Conservation (phyloP, 2,329 filamentous ascomycete species). For the Didymella pinodella region DNA sequence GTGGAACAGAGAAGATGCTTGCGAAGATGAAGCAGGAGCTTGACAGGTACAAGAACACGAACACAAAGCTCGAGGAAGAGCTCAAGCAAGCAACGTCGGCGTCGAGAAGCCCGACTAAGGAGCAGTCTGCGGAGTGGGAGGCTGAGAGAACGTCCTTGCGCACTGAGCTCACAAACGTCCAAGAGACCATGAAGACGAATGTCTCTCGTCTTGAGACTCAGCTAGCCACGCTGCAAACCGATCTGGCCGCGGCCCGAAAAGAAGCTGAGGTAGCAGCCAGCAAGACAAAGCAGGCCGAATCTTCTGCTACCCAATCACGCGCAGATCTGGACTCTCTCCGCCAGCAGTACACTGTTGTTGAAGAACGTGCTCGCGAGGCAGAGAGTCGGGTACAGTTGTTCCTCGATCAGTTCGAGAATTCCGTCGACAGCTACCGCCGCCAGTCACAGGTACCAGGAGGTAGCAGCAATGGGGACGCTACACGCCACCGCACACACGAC, state of each 20-base stretch:
- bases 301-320: slow-evolving; percentile 63
- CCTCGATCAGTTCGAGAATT: slow-evolving; percentile 91
- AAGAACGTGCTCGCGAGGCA: slow-evolving; percentile 85
- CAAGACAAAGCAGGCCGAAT: slow-evolving; percentile 60
- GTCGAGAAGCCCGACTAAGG: slow-evolving; percentile 50
- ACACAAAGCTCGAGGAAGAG: slow-evolving; percentile 81
- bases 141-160: slow-evolving; percentile 73
- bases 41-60: slow-evolving; percentile 88
- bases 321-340: slow-evolving; percentile 82
- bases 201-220: slow-evolving; percentile 74
- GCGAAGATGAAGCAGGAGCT: slow-evolving; percentile 98
- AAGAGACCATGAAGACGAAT: slow-evolving; percentile 72
- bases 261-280: slow-evolving; percentile 74
- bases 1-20: slow-evolving; percentile 98
- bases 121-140: slow-evolving; percentile 72
- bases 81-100: slow-evolving; percentile 65
- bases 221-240: slow-evolving; percentile 71
- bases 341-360: slow-evolving; percentile 80
- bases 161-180: slow-evolving; percentile 71
- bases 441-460: slow-evolving; percentile 61
- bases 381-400: slow-evolving; percentile 93
- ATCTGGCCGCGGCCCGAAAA: slow-evolving; percentile 70
- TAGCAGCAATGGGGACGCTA: slow-evolving; percentile 45
- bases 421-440: slow-evolving; percentile 92
- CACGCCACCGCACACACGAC: slow-evolving; percentile 58